A percentile compares a stretch with the other conserved stretches of the same genome.
Evolutionary conservation across 306 rosid species (phyloP).

Genomic region (Mimosa bimucronata): DNA sequence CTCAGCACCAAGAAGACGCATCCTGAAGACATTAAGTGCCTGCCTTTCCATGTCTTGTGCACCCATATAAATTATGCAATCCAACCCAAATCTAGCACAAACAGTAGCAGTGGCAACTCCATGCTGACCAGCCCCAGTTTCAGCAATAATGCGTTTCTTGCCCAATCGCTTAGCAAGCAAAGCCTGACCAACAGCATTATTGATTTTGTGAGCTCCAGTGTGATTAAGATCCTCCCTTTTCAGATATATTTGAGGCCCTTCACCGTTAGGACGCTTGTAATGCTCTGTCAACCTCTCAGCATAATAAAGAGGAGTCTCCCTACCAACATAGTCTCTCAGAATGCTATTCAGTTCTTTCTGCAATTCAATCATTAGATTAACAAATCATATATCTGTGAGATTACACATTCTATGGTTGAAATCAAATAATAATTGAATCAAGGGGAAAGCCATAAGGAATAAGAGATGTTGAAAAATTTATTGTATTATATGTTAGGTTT

Average conservation of each 20-base stretch:
- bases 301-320: slow-evolving; percentile 93
- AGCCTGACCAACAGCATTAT: slow-evolving; percentile 91
- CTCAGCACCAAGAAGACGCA: slow-evolving; percentile 96
- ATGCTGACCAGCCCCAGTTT: slow-evolving; percentile 96
- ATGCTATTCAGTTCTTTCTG: slow-evolving; percentile 73
- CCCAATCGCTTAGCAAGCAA: slow-evolving; percentile 83
- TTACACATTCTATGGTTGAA: neutral
- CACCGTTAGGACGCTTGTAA: slow-evolving; percentile 68
- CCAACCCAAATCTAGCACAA: slow-evolving; percentile 83
- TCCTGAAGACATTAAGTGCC: slow-evolving; percentile 84
- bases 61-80: slow-evolving; percentile 90
- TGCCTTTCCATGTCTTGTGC: slow-evolving; percentile 97
- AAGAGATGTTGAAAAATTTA: neutral
- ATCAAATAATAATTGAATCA: neutral
- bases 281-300: slow-evolving; percentile 87
- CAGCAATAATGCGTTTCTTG: slow-evolving; percentile 83
- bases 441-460: neutral
- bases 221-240: slow-evolving; percentile 97
- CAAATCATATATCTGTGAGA: neutral
- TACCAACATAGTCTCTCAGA: slow-evolving; percentile 88
- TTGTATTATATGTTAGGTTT: too few species aligned
- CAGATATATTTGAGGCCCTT: slow-evolving; percentile 79
- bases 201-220: slow-evolving; percentile 95
- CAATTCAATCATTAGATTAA: slow-evolving; percentile 28
- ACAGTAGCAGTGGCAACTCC: slow-evolving; percentile 98